Evolutionary conservation across 306 rosid species (phyloP).

Genomic region (Corylus avellana): DNA sequence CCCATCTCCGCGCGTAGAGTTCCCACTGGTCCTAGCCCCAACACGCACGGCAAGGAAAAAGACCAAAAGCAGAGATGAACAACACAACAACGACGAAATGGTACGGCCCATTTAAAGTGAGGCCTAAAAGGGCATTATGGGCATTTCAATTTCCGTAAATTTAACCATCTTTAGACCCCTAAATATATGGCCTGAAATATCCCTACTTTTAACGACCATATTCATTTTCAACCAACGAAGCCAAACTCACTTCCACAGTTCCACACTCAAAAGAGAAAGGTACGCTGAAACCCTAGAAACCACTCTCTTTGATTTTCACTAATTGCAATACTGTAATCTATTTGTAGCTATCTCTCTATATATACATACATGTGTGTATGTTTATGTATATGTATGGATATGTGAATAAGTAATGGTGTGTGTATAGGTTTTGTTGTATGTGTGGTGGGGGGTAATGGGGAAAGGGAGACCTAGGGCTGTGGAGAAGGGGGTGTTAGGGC

Average conservation of each 20-base stretch:
- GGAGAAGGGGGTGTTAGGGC: slow-evolving; percentile 78
- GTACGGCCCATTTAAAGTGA: slow-evolving; percentile 12
- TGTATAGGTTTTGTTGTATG: slow-evolving; percentile 20
- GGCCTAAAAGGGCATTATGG: background rate
- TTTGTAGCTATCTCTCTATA: background rate
- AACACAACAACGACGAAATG: slow-evolving; percentile 11
- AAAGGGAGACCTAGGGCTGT: slow-evolving; percentile 94
- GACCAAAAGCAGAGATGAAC: background rate
- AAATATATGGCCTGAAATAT: background rate
- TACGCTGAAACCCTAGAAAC: slow-evolving; percentile 36
- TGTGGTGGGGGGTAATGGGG: slow-evolving; percentile 54
- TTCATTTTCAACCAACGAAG: slow-evolving; percentile 12
- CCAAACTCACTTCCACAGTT: background rate
- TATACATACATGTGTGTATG: background rate
- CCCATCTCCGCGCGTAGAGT: background rate
- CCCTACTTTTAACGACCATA: background rate
- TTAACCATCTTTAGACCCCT: slow-evolving; percentile 1
- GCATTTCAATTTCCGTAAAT: slow-evolving; percentile 19
- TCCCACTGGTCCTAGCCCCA: background rate
- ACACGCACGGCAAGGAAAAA: background rate
- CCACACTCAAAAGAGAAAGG: slow-evolving; percentile 14
- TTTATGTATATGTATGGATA: slow-evolving; percentile 6
- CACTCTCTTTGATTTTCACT: background rate
- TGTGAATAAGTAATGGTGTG: slow-evolving; percentile 20
- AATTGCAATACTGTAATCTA: background rate